These are phyloP conservation scores for Mycosphaerella arachidis DNA, from an alignment of 2,329 filamentous ascomycete species.

Conservation along the genomic window DNA sequence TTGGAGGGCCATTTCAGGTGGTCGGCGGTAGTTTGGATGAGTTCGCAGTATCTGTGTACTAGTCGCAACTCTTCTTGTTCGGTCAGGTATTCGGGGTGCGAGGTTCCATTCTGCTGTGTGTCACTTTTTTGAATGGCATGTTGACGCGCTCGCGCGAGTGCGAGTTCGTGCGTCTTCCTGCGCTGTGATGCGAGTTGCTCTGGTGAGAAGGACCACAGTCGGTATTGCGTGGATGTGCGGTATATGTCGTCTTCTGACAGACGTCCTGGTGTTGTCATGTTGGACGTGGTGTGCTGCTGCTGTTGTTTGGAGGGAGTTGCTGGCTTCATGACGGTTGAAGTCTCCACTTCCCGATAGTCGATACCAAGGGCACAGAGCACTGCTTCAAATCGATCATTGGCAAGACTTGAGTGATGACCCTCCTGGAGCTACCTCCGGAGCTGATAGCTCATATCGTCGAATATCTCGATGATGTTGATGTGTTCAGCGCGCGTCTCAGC, in stretches of 20 bases:
- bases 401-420: too few relatives aligned
- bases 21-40: constrained; percentile 44
- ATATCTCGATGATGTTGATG: constrained; percentile 19
- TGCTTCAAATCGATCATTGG: too few relatives aligned
- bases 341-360: constrained; percentile 1
- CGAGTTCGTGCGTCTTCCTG: constrained; percentile 71
- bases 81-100: constrained; percentile 70
- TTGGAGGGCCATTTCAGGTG: constrained; percentile 58
- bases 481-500: constrained; percentile 22
- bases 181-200: constrained; percentile 67
- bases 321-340: neutral
- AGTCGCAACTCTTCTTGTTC: constrained; percentile 77
- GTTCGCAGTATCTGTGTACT: constrained; percentile 71
- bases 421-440: constrained; percentile 27
- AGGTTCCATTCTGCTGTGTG: constrained; percentile 40
- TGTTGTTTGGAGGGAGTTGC: neutral
- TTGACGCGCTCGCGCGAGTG: constrained; percentile 61
- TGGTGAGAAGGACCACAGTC: constrained; percentile 86
- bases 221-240: constrained; percentile 81
- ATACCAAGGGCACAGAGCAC: too few relatives aligned
- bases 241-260: constrained; percentile 90
- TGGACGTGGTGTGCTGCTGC: constrained; percentile 5
- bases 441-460: constrained; percentile 25
- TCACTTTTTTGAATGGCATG: constrained; percentile 40
- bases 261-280: constrained; percentile 6